Percentiles rank a stretch among this genome's conserved stretches.
Conservation (phyloP, 2,329 filamentous ascomycete species). For the Phialophora verrucosa region DNA sequence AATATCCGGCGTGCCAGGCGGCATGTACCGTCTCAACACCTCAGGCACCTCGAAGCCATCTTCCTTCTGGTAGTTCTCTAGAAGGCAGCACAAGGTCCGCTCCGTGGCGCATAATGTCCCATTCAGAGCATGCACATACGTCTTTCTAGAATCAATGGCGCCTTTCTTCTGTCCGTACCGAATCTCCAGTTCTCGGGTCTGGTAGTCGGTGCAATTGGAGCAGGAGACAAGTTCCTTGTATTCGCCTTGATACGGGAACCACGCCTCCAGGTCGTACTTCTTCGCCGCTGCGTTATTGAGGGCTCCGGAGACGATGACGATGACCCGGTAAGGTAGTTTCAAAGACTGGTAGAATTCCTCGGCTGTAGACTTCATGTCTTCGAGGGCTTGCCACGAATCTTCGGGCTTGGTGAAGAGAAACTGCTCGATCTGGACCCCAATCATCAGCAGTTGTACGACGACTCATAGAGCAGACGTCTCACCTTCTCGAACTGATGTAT, state of each 20-base stretch:
- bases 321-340: constrained; percentile 85
- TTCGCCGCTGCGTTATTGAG: constrained; percentile 88
- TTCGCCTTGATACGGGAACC: constrained; percentile 94
- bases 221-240: constrained; percentile 98
- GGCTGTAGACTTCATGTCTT: constrained; percentile 86
- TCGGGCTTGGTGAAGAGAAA: constrained; percentile 83
- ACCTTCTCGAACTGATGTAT: constrained; percentile 98
- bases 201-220: constrained; percentile 98
- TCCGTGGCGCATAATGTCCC: constrained; percentile 90
- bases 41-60: constrained; percentile 82
- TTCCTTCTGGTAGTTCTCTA: constrained; percentile 96
- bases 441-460: background rate
- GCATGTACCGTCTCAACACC: constrained; percentile 82
- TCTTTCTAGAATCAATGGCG: constrained; percentile 82
- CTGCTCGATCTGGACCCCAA: constrained; percentile 66
- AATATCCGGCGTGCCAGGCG: constrained; percentile 83
- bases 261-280: constrained; percentile 95
- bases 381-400: constrained; percentile 90
- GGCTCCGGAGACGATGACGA: constrained; percentile 94
- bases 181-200: constrained; percentile 91
- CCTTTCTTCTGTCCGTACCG: constrained; percentile 82
- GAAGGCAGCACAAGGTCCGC: constrained; percentile 87
- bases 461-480: constrained; percentile 22
- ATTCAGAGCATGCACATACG: constrained; percentile 93
- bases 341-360: constrained; percentile 96